Base-by-base conservation (phyloP, 306 rosid genomes). In the Heteromeles arbutifolia region DNA sequence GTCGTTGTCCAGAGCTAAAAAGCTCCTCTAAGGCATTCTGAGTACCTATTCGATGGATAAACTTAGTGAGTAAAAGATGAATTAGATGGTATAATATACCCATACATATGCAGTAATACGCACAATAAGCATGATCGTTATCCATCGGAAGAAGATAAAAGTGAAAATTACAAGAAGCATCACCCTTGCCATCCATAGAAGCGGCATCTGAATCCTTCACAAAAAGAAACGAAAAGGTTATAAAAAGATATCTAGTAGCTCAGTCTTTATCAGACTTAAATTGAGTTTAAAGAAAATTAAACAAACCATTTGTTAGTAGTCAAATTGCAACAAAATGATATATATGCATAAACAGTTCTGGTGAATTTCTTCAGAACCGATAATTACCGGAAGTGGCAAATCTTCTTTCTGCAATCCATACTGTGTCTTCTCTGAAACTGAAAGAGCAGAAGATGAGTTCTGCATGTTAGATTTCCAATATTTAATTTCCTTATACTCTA, bases 361-460 rank as follows among this genome's bases (percentile, higher is more conserved):
- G 1, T 91, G 83, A 82, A 77, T 90, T 83, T 79, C 86, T 77
- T 85, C 89, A 25, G 79, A 71, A 82, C 52, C 69, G 54, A 41
- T 57, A 66, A 67, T 72, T 74, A 75, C 85, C 64, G 79, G 80
- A 81, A 79, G 73, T 39, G 24, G 81, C 63, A 77, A 75, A 82
- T 77, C 65, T 83, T 85, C 89, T 70, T 80, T 83, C 72, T 74
- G 91, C 50, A 73, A 66, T 56, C 65, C 84, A 76, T 83, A 88
- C 52, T 65, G 80, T 41, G 80, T 75, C 73, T 59, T 83, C 81
- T 77, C 90, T 63, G 73, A 79, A 85, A 78, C 98, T 90, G 86
- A 79, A 74, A 70, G 44, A 70, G 70, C 68, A 79, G 7, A 69
- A 79, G 77, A 78, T 48, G 50, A 75, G 79, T 80, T 54, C 79